A percentile compares a stretch with the other conserved stretches of the same genome.
These are phyloP conservation scores for Colletotrichum musicola DNA, from an alignment of 2,329 filamentous ascomycete genomes.

Conservation along the genomic window DNA sequence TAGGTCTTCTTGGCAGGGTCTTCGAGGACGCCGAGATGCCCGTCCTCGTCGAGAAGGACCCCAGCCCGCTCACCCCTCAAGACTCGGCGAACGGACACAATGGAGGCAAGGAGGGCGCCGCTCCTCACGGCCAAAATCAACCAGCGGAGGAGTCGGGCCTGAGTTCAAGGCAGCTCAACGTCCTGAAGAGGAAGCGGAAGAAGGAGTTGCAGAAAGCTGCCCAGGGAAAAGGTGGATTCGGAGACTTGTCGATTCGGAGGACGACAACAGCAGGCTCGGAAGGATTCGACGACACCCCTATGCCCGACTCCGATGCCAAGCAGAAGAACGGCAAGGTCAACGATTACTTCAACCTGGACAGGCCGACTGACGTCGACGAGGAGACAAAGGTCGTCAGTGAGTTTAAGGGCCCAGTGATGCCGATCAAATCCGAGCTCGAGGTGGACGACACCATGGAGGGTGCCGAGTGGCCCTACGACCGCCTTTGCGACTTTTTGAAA, in stretches of 20 bases:
- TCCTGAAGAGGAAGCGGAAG: constrained; percentile 94
- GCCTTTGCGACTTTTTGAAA: constrained; percentile 92
- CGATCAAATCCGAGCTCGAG: constrained; percentile 89
- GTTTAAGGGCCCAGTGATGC: constrained; percentile 86
- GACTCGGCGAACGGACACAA: constrained; percentile 54
- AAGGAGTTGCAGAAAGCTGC: constrained; percentile 87
- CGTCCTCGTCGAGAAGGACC: constrained; percentile 62
- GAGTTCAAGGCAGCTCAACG: constrained; percentile 94
- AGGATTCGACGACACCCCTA: constrained; percentile 71
- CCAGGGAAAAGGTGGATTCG: constrained; percentile 87
- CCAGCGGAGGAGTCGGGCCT: constrained; percentile 76
- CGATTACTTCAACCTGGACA: constrained; percentile 93
- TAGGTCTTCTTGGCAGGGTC: constrained; percentile 87
- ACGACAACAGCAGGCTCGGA: constrained; percentile 73
- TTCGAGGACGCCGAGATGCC: constrained; percentile 85
- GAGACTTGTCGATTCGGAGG: constrained; percentile 82
- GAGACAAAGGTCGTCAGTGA: constrained; percentile 93
- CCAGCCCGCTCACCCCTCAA: constrained; percentile 59
- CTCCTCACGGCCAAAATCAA: constrained; percentile 51
- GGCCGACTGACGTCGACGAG: constrained; percentile 83
- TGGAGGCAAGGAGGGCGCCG: constrained; percentile 51
- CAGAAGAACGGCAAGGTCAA: constrained; percentile 72
- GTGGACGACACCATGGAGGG: constrained; percentile 82
- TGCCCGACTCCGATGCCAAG: constrained; percentile 64
- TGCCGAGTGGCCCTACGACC: constrained; percentile 92